Conservation (phyloP, 2,329 filamentous ascomycete species). For the Pseudocercospora cruenta region DNA sequence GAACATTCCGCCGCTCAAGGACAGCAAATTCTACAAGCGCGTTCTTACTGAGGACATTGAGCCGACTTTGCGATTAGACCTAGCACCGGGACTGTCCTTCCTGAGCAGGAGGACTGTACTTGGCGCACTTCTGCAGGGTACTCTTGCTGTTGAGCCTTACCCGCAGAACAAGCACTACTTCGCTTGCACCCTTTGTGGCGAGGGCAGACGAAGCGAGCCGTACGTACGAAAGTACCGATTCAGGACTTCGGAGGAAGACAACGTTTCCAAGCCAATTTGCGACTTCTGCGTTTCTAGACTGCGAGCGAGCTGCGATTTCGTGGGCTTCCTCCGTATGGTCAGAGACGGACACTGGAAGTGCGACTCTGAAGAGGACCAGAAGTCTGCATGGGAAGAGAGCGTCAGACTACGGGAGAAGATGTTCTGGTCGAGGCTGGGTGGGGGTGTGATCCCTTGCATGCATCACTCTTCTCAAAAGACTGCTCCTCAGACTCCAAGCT, state of each 20-base stretch:
- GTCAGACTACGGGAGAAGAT: constrained; percentile 88
- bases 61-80: constrained; percentile 85
- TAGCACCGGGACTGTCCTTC: constrained; percentile 90
- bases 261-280: constrained; percentile 86
- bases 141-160: constrained; percentile 86
- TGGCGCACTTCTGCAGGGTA: constrained; percentile 80
- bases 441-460: constrained; percentile 76
- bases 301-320: constrained; percentile 86
- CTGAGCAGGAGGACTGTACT: constrained; percentile 84
- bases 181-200: constrained; percentile 87
- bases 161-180: constrained; percentile 59
- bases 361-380: constrained; percentile 80
- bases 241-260: constrained; percentile 82
- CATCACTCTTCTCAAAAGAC: constrained; percentile 14
- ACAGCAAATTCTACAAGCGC: constrained; percentile 93
- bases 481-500: constrained; percentile 19
- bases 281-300: constrained; percentile 82
- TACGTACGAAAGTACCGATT: constrained; percentile 85
- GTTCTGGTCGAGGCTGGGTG: constrained; percentile 94
- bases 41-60: constrained; percentile 89
- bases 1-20: constrained; percentile 70
- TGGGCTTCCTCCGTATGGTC: constrained; percentile 87
- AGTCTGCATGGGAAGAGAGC: constrained; percentile 91
- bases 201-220: constrained; percentile 69
- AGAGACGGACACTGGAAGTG: constrained; percentile 90